phyloP scores from a whole-genome alignment of 2,329 filamentous ascomycete genomes.

The Elsinoe fawcettii region DNA sequence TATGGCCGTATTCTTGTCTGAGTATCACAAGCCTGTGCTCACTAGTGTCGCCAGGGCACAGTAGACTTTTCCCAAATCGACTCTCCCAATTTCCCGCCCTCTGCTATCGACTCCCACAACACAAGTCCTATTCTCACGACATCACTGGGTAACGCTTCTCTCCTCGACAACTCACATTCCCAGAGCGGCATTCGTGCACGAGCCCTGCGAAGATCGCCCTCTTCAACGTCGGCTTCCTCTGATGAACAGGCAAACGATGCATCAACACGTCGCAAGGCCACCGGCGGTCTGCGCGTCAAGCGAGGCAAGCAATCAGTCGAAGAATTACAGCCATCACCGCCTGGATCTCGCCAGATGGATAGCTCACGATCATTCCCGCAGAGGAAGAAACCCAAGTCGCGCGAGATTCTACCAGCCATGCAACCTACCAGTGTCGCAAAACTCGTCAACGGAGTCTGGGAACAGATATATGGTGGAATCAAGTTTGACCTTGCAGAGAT shows the following conservation, averaged over 20 bases:
- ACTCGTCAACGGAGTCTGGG: slow-evolving; percentile 44
- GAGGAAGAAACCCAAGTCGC: slow-evolving; percentile 1
- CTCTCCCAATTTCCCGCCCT: not conserved
- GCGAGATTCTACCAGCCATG: slow-evolving; percentile 24
- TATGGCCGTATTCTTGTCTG: not conserved
- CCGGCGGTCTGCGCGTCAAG: slow-evolving; percentile 3
- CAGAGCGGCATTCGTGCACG: not conserved
- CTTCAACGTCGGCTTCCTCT: not conserved
- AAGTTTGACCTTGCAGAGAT: slow-evolving; percentile 33
- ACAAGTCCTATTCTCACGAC: not conserved
- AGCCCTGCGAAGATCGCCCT: not conserved
- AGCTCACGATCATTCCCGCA: not conserved
- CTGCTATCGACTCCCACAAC: not conserved
- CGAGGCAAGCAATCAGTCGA: not conserved
- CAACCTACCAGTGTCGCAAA: slow-evolving; percentile 44
- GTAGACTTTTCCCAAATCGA: slow-evolving; percentile 3
- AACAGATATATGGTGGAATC: slow-evolving; percentile 39
- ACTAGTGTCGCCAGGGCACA: slow-evolving; percentile 4
- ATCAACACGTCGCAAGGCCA: not conserved
- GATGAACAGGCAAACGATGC: not conserved
- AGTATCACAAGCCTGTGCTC: not conserved
- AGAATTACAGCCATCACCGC: not conserved
- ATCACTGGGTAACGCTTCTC: not conserved
- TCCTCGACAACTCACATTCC: not conserved
- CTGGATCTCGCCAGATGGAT: slow-evolving; percentile 4